These are phyloP conservation scores for Heterobasidion irregulare DNA, from an alignment of 1,284 basidiomycete genomes.

Conservation along the genomic window DNA sequence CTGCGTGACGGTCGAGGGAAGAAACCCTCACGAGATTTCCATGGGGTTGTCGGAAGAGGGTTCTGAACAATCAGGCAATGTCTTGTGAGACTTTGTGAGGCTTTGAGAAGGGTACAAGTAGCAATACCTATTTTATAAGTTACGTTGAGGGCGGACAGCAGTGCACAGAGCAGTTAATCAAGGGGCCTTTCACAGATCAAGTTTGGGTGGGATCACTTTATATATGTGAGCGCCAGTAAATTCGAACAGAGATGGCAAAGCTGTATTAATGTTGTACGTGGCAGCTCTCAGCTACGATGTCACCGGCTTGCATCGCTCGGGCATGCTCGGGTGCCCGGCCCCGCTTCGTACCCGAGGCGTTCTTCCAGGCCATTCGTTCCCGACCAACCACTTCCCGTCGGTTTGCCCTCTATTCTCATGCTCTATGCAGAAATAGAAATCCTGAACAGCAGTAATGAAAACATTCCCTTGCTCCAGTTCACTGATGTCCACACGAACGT, in stretches of 20 bases:
- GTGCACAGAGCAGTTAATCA: background rate
- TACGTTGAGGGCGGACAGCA: background rate
- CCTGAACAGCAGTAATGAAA: too few relatives aligned
- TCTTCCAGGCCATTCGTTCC: background rate
- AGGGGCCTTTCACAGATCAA: background rate
- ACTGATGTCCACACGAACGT: background rate
- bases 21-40: slow-evolving; percentile 11
- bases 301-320: background rate
- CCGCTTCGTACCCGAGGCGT: background rate
- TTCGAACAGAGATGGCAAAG: background rate
- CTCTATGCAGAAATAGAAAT: background rate
- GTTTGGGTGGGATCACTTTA: background rate
- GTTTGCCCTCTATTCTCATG: background rate
- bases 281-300: background rate
- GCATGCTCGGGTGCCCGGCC: too few relatives aligned
- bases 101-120: too few relatives aligned
- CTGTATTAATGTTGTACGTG: background rate
- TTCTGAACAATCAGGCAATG: background rate
- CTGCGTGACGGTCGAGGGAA: background rate
- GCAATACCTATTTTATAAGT: too few relatives aligned
- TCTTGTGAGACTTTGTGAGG: too few relatives aligned
- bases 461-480: background rate
- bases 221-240: background rate
- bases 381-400: background rate
- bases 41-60: background rate